Conservation (phyloP, 2,329 filamentous ascomycete species). For the Fusarium nanum region DNA sequence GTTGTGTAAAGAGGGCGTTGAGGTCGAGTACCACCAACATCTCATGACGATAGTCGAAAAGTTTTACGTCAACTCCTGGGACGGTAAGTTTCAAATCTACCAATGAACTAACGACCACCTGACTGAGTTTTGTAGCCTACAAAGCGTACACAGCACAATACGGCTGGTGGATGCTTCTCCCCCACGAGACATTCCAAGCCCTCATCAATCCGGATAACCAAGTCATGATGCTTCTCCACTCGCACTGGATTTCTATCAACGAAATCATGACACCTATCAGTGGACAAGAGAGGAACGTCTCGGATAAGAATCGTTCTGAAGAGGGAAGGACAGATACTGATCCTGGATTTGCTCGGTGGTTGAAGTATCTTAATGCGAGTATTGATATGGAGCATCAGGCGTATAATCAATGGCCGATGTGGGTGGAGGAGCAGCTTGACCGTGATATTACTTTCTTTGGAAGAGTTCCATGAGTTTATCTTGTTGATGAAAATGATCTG, state of each 20-base stretch:
- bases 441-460: slow-evolving; percentile 61
- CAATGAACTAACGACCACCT: not conserved
- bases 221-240: slow-evolving; percentile 59
- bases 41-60: slow-evolving; percentile 62
- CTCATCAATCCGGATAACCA: slow-evolving; percentile 62
- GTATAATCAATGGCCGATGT: slow-evolving; percentile 66
- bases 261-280: slow-evolving; percentile 65
- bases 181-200: slow-evolving; percentile 63
- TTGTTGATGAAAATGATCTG: not conserved
- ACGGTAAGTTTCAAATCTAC: slow-evolving; percentile 54
- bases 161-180: slow-evolving; percentile 68
- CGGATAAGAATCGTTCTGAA: slow-evolving; percentile 47
- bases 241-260: slow-evolving; percentile 67
- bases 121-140: slow-evolving; percentile 55
- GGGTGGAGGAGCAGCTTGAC: slow-evolving; percentile 65
- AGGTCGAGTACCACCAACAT: slow-evolving; percentile 59
- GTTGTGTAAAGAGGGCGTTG: slow-evolving; percentile 58
- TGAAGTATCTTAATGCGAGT: slow-evolving; percentile 61
- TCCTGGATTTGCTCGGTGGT: slow-evolving; percentile 61
- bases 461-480: slow-evolving; percentile 18
- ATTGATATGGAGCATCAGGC: slow-evolving; percentile 57
- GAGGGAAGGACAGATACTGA: slow-evolving; percentile 48
- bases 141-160: slow-evolving; percentile 63
- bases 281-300: slow-evolving; percentile 53
- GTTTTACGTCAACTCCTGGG: slow-evolving; percentile 64